These are phyloP conservation scores for Fragaria iinumae DNA, from an alignment of 306 rosid genomes.

Conservation along the genomic window DNA sequence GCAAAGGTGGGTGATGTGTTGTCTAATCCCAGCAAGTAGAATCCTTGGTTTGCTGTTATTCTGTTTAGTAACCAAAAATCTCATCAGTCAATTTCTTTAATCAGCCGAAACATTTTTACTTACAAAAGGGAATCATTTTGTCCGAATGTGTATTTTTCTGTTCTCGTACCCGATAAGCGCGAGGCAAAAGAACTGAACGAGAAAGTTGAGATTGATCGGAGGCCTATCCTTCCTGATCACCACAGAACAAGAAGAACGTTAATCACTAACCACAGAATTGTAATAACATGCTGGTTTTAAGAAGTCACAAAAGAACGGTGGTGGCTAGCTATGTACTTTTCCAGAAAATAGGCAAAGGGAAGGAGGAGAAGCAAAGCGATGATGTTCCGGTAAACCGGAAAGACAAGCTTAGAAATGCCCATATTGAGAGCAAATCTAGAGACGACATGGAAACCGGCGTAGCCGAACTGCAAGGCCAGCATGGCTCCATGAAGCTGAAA, in stretches of 20 bases:
- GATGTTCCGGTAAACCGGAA: conserved; percentile 85
- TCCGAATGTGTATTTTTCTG: background rate
- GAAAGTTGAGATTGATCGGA: conserved; percentile 61
- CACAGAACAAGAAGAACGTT: background rate
- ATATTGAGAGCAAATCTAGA: conserved; percentile 95
- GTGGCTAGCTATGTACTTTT: conserved; percentile 46
- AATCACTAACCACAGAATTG: background rate
- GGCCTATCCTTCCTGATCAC: conserved; percentile 88
- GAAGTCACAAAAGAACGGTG: background rate
- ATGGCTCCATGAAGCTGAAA: conserved; percentile 93
- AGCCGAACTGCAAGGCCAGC: conserved; percentile 93
- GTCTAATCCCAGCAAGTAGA: conserved; percentile 94
- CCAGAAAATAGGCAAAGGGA: conserved; percentile 88
- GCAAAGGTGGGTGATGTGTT: conserved; percentile 98
- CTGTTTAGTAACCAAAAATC: conserved; percentile 33
- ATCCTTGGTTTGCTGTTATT: conserved; percentile 96
- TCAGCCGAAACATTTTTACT: background rate
- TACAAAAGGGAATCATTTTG: background rate
- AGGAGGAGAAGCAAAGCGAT: conserved; percentile 81
- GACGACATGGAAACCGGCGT: conserved; percentile 95
- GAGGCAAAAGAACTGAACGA: conserved; percentile 73
- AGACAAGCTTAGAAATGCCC: conserved; percentile 94
- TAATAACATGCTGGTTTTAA: background rate
- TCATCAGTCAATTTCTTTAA: background rate
- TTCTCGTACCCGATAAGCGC: conserved; percentile 84